Percentiles rank a stretch among this genome's conserved stretches.
Evolutionary conservation across 75 land plant genomes (phyloP).

Genomic region (Selaginella tamariscina): DNA sequence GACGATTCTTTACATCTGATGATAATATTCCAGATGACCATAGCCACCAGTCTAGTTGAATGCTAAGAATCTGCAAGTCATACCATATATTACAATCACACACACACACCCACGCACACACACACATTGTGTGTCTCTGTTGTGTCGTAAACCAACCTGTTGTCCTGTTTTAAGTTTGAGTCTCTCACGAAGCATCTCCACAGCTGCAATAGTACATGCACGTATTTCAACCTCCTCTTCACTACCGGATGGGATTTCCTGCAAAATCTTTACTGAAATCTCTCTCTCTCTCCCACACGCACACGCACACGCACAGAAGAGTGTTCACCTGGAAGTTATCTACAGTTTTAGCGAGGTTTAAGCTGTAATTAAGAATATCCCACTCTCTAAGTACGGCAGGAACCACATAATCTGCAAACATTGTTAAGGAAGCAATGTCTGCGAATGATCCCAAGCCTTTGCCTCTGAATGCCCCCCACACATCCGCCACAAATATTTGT

Average conservation of each 20-base stretch:
- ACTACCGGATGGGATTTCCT: constrained; percentile 61
- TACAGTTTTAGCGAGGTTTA: constrained; percentile 35
- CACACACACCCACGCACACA: not conserved
- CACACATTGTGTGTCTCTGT: not conserved
- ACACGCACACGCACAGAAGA: too few species aligned
- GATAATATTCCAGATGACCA: constrained; percentile 69
- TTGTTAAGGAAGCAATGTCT: constrained; percentile 66
- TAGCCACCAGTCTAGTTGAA: constrained; percentile 93
- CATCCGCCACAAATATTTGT: constrained; percentile 89
- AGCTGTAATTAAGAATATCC: constrained; percentile 73
- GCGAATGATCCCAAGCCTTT: constrained; percentile 58
- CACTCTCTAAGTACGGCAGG: constrained; percentile 76
- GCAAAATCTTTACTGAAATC: too few species aligned
- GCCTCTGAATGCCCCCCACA: constrained; percentile 96
- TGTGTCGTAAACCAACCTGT: constrained; percentile 37
- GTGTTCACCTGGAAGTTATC: too few species aligned
- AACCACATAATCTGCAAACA: constrained; percentile 93
- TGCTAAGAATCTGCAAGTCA: constrained; percentile 65
- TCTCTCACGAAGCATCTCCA: constrained; percentile 69
- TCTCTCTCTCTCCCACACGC: too few species aligned
- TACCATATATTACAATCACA: not conserved
- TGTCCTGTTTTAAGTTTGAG: constrained; percentile 45
- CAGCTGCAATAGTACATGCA: constrained; percentile 84
- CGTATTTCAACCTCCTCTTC: constrained; percentile 93
- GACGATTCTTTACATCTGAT: constrained; percentile 27